Evolutionary conservation across 345 rosid species (phyloP), one percentile per base, ranked within the genome.

Genomic region (Rhizophora mangle): DNA sequence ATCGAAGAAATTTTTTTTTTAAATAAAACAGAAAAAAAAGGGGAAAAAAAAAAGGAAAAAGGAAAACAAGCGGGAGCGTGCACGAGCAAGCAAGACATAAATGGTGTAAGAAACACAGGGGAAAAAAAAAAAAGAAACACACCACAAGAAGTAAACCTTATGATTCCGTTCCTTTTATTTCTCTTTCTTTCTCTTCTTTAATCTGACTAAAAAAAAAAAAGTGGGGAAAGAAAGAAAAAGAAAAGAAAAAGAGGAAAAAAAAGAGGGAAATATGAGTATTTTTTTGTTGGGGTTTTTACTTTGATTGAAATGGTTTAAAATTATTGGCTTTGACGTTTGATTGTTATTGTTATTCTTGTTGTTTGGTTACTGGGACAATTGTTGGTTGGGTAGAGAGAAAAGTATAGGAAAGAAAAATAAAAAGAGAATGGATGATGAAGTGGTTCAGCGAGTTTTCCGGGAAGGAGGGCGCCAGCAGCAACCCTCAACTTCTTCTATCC

Each of bases 381-480:
- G 49, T 43, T 43, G 49, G 13, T 43, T 13, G 49, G 4, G 49
- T 43, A 43, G 6, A 13, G 49, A 43, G 49, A 13, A 43, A 43
- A 43, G 34, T 6, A 16, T 9, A 63, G 18, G 13, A 9, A 24
- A 15, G 9, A 26, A 56, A 11, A 24, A 16, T 0, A 13, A 55
- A 22, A 22, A 11, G 4, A 10, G 2, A 63, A 90, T 92, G 99
- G 98, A 95, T 52, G 90, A 95, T 74, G 99, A 88, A 60, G 94
- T 95, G 60, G 96, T 95, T 43, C 97, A 95, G 83, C 87, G 98
- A 75, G 94, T 92, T 49, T 87, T 95, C 76, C 94, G 87, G 59
- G 96, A 85, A 74, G 94, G 99, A 72, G 98, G 99, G 29, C 84
- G 97, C 55, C 97, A 85, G 64, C 98, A 89, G 57, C 92, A 80